Conservation (phyloP, 208 protist genomes). For the Trypanosoma scelopori region DNA sequence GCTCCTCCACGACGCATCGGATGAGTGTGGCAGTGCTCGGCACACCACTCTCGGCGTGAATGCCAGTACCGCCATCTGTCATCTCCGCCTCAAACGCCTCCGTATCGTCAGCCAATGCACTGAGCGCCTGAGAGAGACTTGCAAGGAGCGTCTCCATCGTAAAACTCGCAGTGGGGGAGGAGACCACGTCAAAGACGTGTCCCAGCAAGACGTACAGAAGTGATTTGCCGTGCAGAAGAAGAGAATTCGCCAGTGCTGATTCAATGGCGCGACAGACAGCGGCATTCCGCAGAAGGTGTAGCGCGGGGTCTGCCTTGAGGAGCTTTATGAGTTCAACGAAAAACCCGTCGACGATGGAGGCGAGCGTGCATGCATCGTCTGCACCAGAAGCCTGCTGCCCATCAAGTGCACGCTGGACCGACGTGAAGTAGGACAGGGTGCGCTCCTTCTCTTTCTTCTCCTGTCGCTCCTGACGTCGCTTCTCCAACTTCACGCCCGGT, state of each 20-base stretch:
- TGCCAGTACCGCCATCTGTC: conserved; percentile 53
- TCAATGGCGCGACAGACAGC: conserved; percentile 86
- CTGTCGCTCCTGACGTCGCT: conserved; percentile 67
- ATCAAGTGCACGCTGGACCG: conserved; percentile 69
- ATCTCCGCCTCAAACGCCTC: conserved; percentile 59
- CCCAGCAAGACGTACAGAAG: conserved; percentile 84
- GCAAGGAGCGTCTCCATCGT: conserved; percentile 75
- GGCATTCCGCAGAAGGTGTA: conserved; percentile 80
- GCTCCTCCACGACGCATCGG: conserved; percentile 57
- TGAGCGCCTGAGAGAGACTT: conserved; percentile 67
- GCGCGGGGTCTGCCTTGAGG: conserved; percentile 63
- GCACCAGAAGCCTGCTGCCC: conserved; percentile 52
- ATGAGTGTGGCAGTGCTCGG: conserved; percentile 80
- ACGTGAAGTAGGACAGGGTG: conserved; percentile 83
- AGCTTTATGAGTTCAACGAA: conserved; percentile 87
- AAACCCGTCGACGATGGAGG: conserved; percentile 83
- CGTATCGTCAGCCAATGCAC: conserved; percentile 36
- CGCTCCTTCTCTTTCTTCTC: conserved; percentile 89
- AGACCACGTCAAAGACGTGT: conserved; percentile 58
- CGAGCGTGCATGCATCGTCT: conserved; percentile 51
- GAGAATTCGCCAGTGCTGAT: conserved; percentile 60
- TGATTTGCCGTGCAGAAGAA: conserved; percentile 84
- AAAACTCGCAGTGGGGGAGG: conserved; percentile 86
- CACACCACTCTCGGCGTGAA: conserved; percentile 69
- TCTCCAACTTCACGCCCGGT: conserved; percentile 62